Percentiles rank a stretch among this genome's conserved stretches.
These are phyloP conservation scores for Cladophialophora yegresii DNA, from an alignment of 2,329 filamentous ascomycete genomes.

Conservation along the genomic window DNA sequence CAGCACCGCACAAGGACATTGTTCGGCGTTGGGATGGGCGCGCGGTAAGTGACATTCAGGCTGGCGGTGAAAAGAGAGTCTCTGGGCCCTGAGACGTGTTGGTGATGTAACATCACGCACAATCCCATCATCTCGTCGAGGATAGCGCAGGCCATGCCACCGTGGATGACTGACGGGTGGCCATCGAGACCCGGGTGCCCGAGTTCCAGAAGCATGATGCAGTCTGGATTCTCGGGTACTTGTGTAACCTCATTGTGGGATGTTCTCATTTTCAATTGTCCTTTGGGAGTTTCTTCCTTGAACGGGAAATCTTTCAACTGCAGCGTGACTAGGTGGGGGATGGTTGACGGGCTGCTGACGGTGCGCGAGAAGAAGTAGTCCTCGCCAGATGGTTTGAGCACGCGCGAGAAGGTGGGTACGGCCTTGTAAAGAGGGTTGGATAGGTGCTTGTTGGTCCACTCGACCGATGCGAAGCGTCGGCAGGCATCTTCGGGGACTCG, in stretches of 20 bases:
- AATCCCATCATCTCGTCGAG: constrained; percentile 51
- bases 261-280: constrained; percentile 24
- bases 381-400: constrained; percentile 46
- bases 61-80: constrained; percentile 35
- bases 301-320: constrained; percentile 40
- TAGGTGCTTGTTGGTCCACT: constrained; percentile 34
- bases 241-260: constrained; percentile 25
- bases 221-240: constrained; percentile 40
- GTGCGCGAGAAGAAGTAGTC: constrained; percentile 48
- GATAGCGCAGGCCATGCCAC: constrained; percentile 46
- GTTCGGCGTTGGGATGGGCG: constrained; percentile 32
- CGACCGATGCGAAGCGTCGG: constrained; percentile 30
- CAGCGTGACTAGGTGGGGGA: constrained; percentile 47
- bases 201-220: constrained; percentile 44
- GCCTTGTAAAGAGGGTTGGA: constrained; percentile 42
- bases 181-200: constrained; percentile 44
- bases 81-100: constrained; percentile 26
- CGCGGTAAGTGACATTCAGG: constrained; percentile 35
- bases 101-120: constrained; percentile 41
- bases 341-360: constrained; percentile 44
- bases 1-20: constrained; percentile 34
- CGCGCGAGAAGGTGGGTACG: constrained; percentile 46
- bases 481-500: constrained; percentile 30
- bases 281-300: constrained; percentile 33
- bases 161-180: constrained; percentile 46